Base-by-base conservation (phyloP, 176 grass and related monocot species). In the Guadua angustifolia region DNA sequence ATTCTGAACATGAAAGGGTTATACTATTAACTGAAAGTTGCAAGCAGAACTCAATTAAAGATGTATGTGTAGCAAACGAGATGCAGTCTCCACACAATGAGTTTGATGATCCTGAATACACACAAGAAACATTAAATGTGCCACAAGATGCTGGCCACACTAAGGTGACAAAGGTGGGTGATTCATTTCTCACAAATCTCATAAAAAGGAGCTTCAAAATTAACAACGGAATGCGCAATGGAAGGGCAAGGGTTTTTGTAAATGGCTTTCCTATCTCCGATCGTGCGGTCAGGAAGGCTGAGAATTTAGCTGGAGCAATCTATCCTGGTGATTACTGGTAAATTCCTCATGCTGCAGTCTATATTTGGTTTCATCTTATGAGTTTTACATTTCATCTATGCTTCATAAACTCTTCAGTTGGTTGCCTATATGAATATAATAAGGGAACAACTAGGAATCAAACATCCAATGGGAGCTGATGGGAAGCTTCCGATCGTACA, bases 251-350 rank as follows among this genome's bases (percentile, higher is more conserved):
- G 79, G 81, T 99, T 92, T 94, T 78, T 53, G 75, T 99, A 63
- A 99, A 99, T 84, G 89, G 89, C 26, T 88, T 92, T 90, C 87
- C 85, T 83, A 90, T 99, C 35, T 66, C 83, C 60, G 93, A 99
- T 70, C 83, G 86, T 65, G 74, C 42, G 0, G 82, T 94, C 65
- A 94, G 91, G 78, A 99, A 92, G 81, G 93, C 93, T 35, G 96
- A 95, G 81, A 99, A 99, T 75, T 77, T 75, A 74, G 91, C 96
- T 36, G 96, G 96, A 70, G 77, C 67, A 59, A 90, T 99, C 25
- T 92, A 46, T 85, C 83, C 96, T 45, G 91, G 96, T 78, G 88
- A 99, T 76, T 99, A 94, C 84, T 94, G 96, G 96, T 95, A 89
- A 85, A 18, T 74, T 80, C 9, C 51, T 46, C 46, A 57, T 25